These are phyloP conservation scores for Phylloboletellus chloephorus DNA, from an alignment of 1,284 basidiomycete genomes.

Conservation along the genomic window DNA sequence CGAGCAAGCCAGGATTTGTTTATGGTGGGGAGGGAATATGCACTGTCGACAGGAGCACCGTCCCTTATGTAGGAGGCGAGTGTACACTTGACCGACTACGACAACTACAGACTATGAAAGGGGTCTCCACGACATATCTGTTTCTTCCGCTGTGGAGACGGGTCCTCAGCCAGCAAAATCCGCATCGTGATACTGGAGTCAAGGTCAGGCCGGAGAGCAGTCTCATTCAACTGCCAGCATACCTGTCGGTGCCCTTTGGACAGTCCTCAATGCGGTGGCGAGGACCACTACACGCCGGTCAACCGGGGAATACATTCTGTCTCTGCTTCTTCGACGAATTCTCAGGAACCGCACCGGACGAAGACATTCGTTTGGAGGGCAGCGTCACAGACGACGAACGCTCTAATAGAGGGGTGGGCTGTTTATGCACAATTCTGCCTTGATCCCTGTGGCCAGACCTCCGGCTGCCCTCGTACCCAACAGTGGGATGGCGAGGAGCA, in stretches of 20 bases:
- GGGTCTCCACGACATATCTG: too few species aligned
- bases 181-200: conserved; percentile 40
- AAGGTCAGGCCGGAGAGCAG: conserved; percentile 10
- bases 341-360: conserved; percentile 25
- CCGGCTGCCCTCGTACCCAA: not conserved
- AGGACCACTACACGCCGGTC: conserved; percentile 43
- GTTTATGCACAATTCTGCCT: conserved; percentile 3
- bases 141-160: conserved; percentile 32
- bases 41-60: too few species aligned
- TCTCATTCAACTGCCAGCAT: conserved; percentile 10
- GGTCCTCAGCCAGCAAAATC: conserved; percentile 44
- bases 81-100: not conserved
- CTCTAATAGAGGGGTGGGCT: not conserved
- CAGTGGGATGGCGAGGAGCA: not conserved
- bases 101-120: too few species aligned
- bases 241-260: conserved; percentile 53
- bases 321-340: conserved; percentile 37
- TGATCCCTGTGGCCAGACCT: not conserved
- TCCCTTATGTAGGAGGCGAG: too few species aligned
- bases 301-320: conserved; percentile 26
- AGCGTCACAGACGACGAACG: conserved; percentile 10
- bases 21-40: conserved; percentile 23
- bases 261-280: conserved; percentile 49
- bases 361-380: conserved; percentile 37
- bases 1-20: conserved; percentile 11